phyloP scores from a whole-genome alignment of 2,329 filamentous ascomycete genomes.

The Helicocarpus griseus region DNA sequence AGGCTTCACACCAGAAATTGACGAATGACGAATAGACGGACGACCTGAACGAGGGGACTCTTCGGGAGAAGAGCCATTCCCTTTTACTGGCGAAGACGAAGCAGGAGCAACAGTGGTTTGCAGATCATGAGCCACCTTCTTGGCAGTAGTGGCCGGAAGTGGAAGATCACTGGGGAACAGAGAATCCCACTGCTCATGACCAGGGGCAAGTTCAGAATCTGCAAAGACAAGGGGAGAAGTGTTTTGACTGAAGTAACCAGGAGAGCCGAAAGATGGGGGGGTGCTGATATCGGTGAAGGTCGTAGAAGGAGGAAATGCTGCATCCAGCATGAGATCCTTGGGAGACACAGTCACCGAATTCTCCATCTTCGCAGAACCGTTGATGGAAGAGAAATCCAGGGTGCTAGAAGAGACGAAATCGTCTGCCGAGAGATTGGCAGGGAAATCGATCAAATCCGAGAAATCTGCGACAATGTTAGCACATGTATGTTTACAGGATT shows the following conservation, averaged over 20 bases:
- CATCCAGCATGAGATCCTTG: conserved; percentile 62
- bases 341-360: conserved; percentile 62
- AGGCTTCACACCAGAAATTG: conserved; percentile 58
- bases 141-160: background rate
- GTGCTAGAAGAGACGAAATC: conserved; percentile 17
- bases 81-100: conserved; percentile 20
- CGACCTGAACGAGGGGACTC: conserved; percentile 31
- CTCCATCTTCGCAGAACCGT: conserved; percentile 26
- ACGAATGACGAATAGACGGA: conserved; percentile 53
- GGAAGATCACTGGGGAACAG: conserved; percentile 34
- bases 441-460: conserved; percentile 23
- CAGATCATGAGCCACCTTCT: background rate
- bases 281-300: conserved; percentile 78
- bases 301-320: conserved; percentile 67
- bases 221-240: conserved; percentile 66
- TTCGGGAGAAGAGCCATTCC: conserved; percentile 33
- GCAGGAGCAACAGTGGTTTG: conserved; percentile 4
- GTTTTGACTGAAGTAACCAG: conserved; percentile 59
- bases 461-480: conserved; percentile 13
- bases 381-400: conserved; percentile 37
- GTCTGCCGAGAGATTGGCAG: conserved; percentile 18
- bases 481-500: conserved; percentile 12
- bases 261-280: conserved; percentile 63
- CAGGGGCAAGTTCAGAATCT: conserved; percentile 44
- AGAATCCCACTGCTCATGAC: conserved; percentile 57